Base-by-base conservation (phyloP, 2,329 filamentous ascomycete species). In the Paramyrothecium sp. region DNA sequence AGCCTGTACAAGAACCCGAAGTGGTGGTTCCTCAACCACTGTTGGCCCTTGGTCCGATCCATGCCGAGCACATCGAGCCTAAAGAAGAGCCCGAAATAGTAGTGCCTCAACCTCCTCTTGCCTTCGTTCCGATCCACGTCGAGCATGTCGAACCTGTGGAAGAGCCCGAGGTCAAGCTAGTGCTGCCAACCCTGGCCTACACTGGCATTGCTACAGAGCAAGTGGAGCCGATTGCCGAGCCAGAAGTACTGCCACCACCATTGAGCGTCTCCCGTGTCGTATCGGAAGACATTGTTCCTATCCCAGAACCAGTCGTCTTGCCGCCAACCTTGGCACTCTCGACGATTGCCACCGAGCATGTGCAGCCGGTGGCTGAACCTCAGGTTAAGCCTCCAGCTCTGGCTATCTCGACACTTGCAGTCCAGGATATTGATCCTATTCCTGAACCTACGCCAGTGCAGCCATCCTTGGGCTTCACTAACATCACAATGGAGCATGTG, bases 381-480 rank as follows among this genome's bases (percentile, higher is more conserved):
- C 66, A 71, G 54, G 54, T 56, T 56, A 60, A 21, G 34, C 71
- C 59, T 55, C 53, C 60, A n/a, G 56, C 57, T 17, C 23, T 63
- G 13, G 56, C 59, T 7, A 54, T 74, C 10, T 72, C 72, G 5
- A 56, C 65, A 17, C 66, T 73, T 52, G 52, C 63, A 20, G 64
- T 63, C 1, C 60, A 73, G 54, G 60, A 67, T 7, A 69, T 72
- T 17, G 68, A 67, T 19, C 65, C 70, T 3, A 55, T 64, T 26
- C 57, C 61, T 12, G 59, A 67, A 19, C 55, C 62, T 23, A 33
- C 57, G 11, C 61, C 65, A 10, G 21, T 61, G 2, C 65, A 62
- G 0, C 70, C 71, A 4, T 20, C 61, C 7, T 60, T 80, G 20
- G 71, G 64, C 0, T 62, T 79, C 30, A 78, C 77, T 3, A 63